Evolutionary conservation across 768 basidiomycete genomes (phyloP), one percentile per base, ranked within the genome.

Genomic region (Mycena maculata): DNA sequence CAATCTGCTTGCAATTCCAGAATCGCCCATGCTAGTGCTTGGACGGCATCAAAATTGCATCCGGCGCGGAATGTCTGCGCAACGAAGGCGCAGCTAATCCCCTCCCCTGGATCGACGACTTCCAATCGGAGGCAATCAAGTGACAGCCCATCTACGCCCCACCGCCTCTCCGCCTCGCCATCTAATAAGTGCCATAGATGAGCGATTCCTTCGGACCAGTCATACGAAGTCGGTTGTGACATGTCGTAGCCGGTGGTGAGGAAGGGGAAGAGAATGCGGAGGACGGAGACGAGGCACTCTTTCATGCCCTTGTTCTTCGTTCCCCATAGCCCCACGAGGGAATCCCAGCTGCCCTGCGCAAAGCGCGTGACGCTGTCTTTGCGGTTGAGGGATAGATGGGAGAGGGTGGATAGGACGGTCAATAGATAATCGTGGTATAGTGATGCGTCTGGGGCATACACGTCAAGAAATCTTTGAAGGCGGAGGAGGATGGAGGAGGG

Each of bases 1-100:
- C 91, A 92, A 75, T 94, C 93, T 4, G 94, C 92, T 65, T 93
- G 92, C 23, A 96, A 79, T 75, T 95, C 90, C 8, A 95, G 79
- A 8, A 91, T 82, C 8, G 88, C 86, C 96, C 96, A 98, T 0
- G 90, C 83, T 33, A 93, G 76, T 1, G 92, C 93, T 75, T 95
- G 91, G 22, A 75, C 81, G 0, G 83, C 67, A 65, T 88, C 88
- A 72, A 99, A 94, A 70, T 88, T 86, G 82, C 84, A 87, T 7
- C 93, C 94, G 44, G 90, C 85, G 58, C 89, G 82, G 75, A 94
- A 94, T 1, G 92, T 92, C 27, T 76, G 80, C 0, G 89, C 85
- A 27, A 84, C 76, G 69, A 94, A 96, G 4, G 90, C 82, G 16
- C 70, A 42, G 44, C 44, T 63, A 18, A 67, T 60, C 20, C 73